Conservation (phyloP, 805 yeast genomes). For the Kazachstania bromeliacearum region DNA sequence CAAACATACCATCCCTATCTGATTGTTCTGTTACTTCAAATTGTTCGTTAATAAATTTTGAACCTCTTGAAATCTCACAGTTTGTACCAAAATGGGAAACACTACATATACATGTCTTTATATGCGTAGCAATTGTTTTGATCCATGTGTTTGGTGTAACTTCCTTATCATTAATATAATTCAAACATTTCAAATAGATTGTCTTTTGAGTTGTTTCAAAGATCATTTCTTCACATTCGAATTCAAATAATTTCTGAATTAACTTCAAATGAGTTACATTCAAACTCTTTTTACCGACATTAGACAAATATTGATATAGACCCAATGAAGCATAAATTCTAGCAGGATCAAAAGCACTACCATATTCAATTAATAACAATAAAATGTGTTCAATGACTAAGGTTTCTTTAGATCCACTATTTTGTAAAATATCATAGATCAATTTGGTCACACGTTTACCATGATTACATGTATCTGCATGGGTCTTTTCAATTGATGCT, state of each 20-base stretch:
- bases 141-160: background rate
- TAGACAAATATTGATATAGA: slow-evolving; percentile 41
- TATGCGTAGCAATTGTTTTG: background rate
- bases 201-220: slow-evolving; percentile 2
- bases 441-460: slow-evolving; percentile 45
- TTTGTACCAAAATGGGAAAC: background rate
- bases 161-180: background rate
- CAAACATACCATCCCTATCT: too few species aligned
- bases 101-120: background rate
- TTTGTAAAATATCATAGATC: slow-evolving; percentile 20
- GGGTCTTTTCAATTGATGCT: slow-evolving; percentile 15
- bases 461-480: slow-evolving; percentile 39
- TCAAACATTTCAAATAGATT: background rate
- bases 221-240: slow-evolving; percentile 35
- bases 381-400: slow-evolving; percentile 25
- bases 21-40: too few species aligned
- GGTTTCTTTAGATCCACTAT: background rate
- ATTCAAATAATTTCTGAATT: slow-evolving; percentile 31
- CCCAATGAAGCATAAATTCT: slow-evolving; percentile 55
- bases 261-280: slow-evolving; percentile 19
- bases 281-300: slow-evolving; percentile 13
- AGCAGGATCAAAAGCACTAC: slow-evolving; percentile 58
- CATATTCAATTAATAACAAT: slow-evolving; percentile 39
- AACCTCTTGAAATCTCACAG: too few species aligned
- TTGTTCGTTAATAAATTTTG: too few species aligned